Evolutionary conservation across 805 yeast genomes (phyloP).

Genomic region (Kuraishia floccosa): DNA sequence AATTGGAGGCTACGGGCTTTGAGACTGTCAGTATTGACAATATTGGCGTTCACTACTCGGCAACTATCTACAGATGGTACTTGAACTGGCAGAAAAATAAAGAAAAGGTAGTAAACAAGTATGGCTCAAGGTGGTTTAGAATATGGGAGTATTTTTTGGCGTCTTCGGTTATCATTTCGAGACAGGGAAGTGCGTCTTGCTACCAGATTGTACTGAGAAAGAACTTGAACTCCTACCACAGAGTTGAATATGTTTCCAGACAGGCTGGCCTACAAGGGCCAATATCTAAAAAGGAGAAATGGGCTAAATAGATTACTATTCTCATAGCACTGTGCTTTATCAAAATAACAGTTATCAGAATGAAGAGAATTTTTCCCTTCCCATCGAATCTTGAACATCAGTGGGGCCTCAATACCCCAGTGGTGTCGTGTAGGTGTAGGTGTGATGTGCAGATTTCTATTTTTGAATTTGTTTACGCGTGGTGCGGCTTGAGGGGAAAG

Average conservation of each 20-base stretch:
- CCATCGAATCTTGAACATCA: no score
- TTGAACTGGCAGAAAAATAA: slow-evolving; percentile 84
- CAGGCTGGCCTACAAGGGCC: slow-evolving; percentile 68
- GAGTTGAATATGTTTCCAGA: slow-evolving; percentile 67
- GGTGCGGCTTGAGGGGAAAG: no score
- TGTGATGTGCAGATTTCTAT: no score
- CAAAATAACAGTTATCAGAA: no score
- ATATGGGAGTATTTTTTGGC: slow-evolving; percentile 91
- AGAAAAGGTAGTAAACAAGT: slow-evolving; percentile 64
- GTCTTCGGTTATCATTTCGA: slow-evolving; percentile 68
- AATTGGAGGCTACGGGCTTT: slow-evolving; percentile 75
- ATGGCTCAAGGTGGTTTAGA: slow-evolving; percentile 84
- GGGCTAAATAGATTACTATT: slow-evolving; percentile 51
- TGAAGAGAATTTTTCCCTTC: no score
- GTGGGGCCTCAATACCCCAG: no score
- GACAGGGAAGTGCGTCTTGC: slow-evolving; percentile 91
- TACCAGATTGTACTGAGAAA: slow-evolving; percentile 86
- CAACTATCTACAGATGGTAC: slow-evolving; percentile 91
- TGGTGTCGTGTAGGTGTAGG: no score
- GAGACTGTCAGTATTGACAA: slow-evolving; percentile 78
- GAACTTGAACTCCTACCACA: slow-evolving; percentile 75
- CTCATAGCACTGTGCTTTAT: no score
- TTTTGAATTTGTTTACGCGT: no score
- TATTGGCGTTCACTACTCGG: slow-evolving; percentile 88
- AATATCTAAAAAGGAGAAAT: slow-evolving; percentile 37